Percentiles rank a stretch among this genome's conserved stretches.
Evolutionary conservation across 331 rosid genomes (phyloP).

Genomic region (Malus hybrid): DNA sequence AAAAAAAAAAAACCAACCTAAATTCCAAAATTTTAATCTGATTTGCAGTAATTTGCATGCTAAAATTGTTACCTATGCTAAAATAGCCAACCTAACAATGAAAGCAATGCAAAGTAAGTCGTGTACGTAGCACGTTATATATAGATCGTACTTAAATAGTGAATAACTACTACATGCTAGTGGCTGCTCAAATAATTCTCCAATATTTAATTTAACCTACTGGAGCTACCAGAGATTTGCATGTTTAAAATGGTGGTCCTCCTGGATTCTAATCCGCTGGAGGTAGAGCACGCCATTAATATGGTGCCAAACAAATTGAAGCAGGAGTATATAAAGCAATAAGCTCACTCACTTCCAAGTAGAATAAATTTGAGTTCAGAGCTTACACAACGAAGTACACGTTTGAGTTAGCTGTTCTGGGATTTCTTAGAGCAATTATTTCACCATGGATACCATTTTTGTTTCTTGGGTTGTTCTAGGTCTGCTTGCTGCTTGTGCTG

Average conservation of each 20-base stretch:
- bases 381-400: neutral
- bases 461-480: slow-evolving; percentile 11
- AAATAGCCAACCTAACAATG: neutral
- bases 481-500: slow-evolving; percentile 8
- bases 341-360: slow-evolving; percentile 1
- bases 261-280: neutral
- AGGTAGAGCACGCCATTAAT: slow-evolving; percentile 11
- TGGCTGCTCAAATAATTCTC: neutral
- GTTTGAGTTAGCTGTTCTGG: neutral
- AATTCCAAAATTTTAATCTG: neutral
- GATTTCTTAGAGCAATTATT: neutral
- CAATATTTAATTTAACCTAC: neutral
- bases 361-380: neutral
- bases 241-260: neutral
- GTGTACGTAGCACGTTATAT: too few species aligned
- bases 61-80: neutral
- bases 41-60: neutral
- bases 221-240: neutral
- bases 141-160: neutral
- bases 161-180: neutral
- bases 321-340: slow-evolving; percentile 9
- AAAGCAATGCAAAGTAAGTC: neutral
- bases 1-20: neutral
- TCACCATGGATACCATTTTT: slow-evolving; percentile 4
- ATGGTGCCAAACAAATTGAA: slow-evolving; percentile 1